phyloP scores from a whole-genome alignment of 305 asterid genomes.

The Fraxinus sp. region DNA sequence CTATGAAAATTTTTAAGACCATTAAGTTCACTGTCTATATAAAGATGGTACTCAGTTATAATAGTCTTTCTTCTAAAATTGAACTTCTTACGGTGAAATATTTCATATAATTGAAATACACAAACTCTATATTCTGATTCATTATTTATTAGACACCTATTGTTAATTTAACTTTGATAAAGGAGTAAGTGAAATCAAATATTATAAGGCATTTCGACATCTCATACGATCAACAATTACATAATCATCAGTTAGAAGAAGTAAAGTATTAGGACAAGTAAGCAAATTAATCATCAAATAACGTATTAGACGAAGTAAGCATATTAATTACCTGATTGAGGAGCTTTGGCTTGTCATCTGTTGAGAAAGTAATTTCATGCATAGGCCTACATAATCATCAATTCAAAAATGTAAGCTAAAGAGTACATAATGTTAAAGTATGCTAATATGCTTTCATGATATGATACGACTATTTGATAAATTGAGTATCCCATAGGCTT shows the following conservation, averaged over 20 bases:
- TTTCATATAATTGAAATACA: not conserved
- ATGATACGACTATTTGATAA: constrained; percentile 6
- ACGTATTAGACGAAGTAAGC: not conserved
- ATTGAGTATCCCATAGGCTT: constrained; percentile 3
- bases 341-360: constrained; percentile 88
- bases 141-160: not conserved
- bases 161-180: not conserved
- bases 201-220: not conserved
- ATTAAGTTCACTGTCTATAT: not conserved
- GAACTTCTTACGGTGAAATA: not conserved
- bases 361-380: constrained; percentile 96
- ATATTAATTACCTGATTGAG: constrained; percentile 68
- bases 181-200: not conserved
- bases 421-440: constrained; percentile 14
- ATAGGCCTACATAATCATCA: constrained; percentile 64
- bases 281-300: not conserved
- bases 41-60: not conserved
- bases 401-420: constrained; percentile 26
- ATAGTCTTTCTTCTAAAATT: not conserved
- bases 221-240: not conserved
- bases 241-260: not conserved
- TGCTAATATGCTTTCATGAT: constrained; percentile 5
- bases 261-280: not conserved
- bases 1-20: not conserved
- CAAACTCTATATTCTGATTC: not conserved